These are phyloP conservation scores for Phytophthora palmivora DNA, from an alignment of 352 stramenopile species.

Conservation along the genomic window DNA sequence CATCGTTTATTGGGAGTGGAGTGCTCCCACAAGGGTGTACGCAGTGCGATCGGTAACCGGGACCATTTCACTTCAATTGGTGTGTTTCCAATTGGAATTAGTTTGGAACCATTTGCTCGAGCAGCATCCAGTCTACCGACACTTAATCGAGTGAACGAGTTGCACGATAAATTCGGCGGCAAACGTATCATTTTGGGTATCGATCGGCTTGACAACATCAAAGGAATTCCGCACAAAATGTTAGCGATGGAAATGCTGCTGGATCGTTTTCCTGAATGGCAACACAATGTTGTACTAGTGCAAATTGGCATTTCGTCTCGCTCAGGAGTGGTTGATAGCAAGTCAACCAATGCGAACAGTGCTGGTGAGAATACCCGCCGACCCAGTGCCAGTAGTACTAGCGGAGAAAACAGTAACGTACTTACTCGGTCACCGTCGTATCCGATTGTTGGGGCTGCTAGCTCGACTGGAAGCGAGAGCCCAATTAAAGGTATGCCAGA, in stretches of 20 bases:
- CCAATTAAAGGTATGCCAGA: constrained; percentile 35
- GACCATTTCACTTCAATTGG: constrained; percentile 91
- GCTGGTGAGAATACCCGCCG: constrained; percentile 18
- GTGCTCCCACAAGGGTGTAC: constrained; percentile 78
- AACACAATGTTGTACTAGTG: constrained; percentile 93
- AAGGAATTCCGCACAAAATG: constrained; percentile 91
- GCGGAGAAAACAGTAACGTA: constrained; percentile 5
- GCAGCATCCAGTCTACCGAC: constrained; percentile 61
- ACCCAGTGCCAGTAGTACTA: constrained; percentile 23
- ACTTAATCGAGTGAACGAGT: constrained; percentile 70
- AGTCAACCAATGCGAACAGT: constrained; percentile 12
- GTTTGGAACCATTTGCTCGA: constrained; percentile 80
- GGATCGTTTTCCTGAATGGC: constrained; percentile 90
- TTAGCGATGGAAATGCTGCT: constrained; percentile 88
- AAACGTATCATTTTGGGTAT: constrained; percentile 88
- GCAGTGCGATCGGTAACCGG: constrained; percentile 66
- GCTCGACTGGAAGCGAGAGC: constrained; percentile 37
- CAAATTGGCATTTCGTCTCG: constrained; percentile 95
- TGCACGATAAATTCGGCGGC: constrained; percentile 79
- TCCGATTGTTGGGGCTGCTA: constrained; percentile 22
- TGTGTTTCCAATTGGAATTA: constrained; percentile 90
- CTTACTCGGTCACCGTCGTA: constrained; percentile 37
- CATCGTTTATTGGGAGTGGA: constrained; percentile 77
- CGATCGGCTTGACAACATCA: constrained; percentile 90
- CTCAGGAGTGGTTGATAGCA: constrained; percentile 52